Evolutionary conservation across 768 basidiomycete species (phyloP), one percentile per base, ranked within the genome.

Genomic region (Pleurotus ostreatus): DNA sequence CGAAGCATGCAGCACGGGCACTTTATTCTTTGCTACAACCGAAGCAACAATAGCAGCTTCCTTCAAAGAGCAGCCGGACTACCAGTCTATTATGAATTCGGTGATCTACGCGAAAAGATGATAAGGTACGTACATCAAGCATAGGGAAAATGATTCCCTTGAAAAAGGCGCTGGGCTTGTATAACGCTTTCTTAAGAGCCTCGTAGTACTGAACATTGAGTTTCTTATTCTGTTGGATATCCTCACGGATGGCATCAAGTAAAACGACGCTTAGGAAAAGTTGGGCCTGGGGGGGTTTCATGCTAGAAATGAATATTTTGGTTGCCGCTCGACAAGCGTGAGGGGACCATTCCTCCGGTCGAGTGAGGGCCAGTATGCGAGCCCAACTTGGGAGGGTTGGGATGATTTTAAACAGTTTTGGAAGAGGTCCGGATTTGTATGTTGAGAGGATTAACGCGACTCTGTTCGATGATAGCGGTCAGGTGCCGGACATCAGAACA

Each of bases 91-190:
- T 44, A 47, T n/a, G 49, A 54, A 52, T 48, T 45, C 20, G 41
- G 57, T 18, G 34, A 37, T 3, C 5, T 18, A 1, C 34, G 46
- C 34, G 11, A 39, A 26, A 12, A 43, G 44, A 44, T 16, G 11
- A 22, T 54, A 4, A 37, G 52, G 11, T 34, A 66, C 87, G 61
- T 64, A 94, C 95, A 67, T 96, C 93, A 58, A 97, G 80, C 69
- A 99, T 78, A 0, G 97, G 97, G 70, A 99, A 98, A 38, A 99
- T 79, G 56, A 99, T 86, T 3, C 96, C 97, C 69, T 99, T 98
- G 80, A 98, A 98, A 70, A 98, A 98, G 0, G 97, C 96, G 3
- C 89, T 90, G 2, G 97, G 97, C 70, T 98, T 99, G 71, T 96
- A 98, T 57, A 98, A 71, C 4, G 92, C 83, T 62, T 92, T 86